Evolutionary conservation across 2,329 filamentous ascomycete genomes (phyloP), one percentile per base, ranked within the genome.

Genomic region (Colletotrichum sansevieriae): DNA sequence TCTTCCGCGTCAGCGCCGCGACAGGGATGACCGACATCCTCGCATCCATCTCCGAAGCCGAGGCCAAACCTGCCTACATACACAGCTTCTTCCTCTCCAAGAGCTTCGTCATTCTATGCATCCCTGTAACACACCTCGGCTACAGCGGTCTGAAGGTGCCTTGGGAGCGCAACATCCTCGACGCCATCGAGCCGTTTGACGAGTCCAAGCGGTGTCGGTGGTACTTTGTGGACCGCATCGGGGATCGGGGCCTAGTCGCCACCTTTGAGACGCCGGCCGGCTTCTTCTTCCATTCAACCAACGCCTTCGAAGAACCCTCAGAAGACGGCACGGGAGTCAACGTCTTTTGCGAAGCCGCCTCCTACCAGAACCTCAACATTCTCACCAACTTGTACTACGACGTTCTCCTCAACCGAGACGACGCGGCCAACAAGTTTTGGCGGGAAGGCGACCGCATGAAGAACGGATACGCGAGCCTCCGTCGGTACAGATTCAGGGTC

Each of bases 281-380:
- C 54, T 97, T 95, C 82, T 91, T 89, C 78, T 97, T 97, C 77
- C 93, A 97, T 78, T 88, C 87, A 0, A 83, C 93, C 75, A 97
- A 97, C 72, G 87, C 92, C 0, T 96, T 90, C 76, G 92, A 95
- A 74, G 86, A 92, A 71, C 71, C 74, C 0, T 68, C 74, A 0
- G 77, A 80, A 35, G 79, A 78, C 6, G 72, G 56, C 2, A 80
- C 83, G 1, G 73, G 72, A 1, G 66, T 80, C 5, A 83, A 90
- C 68, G 83, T 96, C 18, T 81, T 89, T 35, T 88, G 90, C 63
- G 93, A 97, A 70, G 76, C 91, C 1, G 78, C 90, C 35, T 81
- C 87, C 59, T 94, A 91, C 74, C 83, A 87, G 0, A 91, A 87
- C 59, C 79, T 87, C 0, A 89, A 93, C 65, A 82, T 94, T 15